A percentile compares a stretch with the other conserved stretches of the same genome.
Evolutionary conservation across 2,329 filamentous ascomycete species (phyloP).

Genomic region (Eutypa lata): DNA sequence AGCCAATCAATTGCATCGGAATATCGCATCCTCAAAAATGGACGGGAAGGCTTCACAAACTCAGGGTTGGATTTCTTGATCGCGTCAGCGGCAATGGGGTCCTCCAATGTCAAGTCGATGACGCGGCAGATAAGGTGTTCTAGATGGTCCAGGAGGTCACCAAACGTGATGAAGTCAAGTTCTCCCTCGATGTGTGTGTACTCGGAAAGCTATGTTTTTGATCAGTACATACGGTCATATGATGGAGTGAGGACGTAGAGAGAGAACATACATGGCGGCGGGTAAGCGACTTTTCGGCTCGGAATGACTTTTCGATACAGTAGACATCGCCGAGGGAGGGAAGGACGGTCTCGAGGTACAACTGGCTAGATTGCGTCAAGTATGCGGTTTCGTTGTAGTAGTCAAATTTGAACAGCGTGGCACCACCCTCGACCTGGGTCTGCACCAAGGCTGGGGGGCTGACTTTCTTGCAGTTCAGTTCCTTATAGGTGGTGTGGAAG

Average conservation of each 20-base stretch:
- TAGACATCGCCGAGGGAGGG: constrained; percentile 92
- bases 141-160: constrained; percentile 81
- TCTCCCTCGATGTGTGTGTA: constrained; percentile 97
- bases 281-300: constrained; percentile 92
- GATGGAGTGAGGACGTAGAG: neutral
- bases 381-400: constrained; percentile 91
- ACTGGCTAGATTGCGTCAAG: constrained; percentile 93
- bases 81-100: constrained; percentile 68
- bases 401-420: constrained; percentile 83
- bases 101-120: constrained; percentile 70
- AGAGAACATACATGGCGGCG: constrained; percentile 61
- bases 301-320: constrained; percentile 98
- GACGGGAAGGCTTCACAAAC: constrained; percentile 76
- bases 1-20: constrained; percentile 93
- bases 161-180: constrained; percentile 91
- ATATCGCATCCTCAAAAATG: constrained; percentile 95
- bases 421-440: constrained; percentile 90
- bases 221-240: neutral
- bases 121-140: constrained; percentile 86
- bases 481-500: constrained; percentile 76
- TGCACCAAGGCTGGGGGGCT: constrained; percentile 88
- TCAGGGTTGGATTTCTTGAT: constrained; percentile 88
- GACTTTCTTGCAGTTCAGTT: constrained; percentile 76
- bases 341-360: constrained; percentile 94
- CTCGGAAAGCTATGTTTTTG: constrained; percentile 61